A percentile compares a stretch with the other conserved stretches of the same genome.
phyloP scores from a whole-genome alignment of 495 filamentous ascomycete genomes.

The Penicillium daleae region DNA sequence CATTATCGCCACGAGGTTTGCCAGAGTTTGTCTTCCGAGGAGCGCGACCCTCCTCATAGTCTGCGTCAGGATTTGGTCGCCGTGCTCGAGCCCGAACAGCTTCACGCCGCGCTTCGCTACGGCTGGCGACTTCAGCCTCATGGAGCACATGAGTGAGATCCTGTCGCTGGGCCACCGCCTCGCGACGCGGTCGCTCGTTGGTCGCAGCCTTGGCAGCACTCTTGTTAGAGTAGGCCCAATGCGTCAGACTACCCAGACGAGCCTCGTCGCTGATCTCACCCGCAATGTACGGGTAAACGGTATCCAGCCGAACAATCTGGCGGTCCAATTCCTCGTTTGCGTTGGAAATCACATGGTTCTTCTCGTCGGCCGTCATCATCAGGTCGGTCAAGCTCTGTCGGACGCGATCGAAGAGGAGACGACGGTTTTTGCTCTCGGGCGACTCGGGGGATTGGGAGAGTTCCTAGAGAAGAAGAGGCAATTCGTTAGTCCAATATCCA shows the following conservation, averaged over 20 bases:
- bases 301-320: slow-evolving; percentile 81
- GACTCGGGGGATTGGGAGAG: slow-evolving; percentile 38
- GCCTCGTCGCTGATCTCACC: slow-evolving; percentile 92
- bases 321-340: slow-evolving; percentile 87
- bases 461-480: slow-evolving; percentile 27
- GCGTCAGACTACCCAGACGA: slow-evolving; percentile 83
- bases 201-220: slow-evolving; percentile 63
- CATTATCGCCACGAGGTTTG: slow-evolving; percentile 64
- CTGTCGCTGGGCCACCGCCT: slow-evolving; percentile 69
- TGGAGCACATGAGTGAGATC: slow-evolving; percentile 61
- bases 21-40: slow-evolving; percentile 60
- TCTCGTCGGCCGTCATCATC: slow-evolving; percentile 87
- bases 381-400: slow-evolving; percentile 70
- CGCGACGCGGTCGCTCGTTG: slow-evolving; percentile 73
- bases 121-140: slow-evolving; percentile 74
- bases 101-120: slow-evolving; percentile 82
- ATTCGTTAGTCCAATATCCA: slow-evolving; percentile 15
- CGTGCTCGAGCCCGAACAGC: slow-evolving; percentile 73
- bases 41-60: slow-evolving; percentile 69
- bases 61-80: slow-evolving; percentile 71
- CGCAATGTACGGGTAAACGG: slow-evolving; percentile 80
- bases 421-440: slow-evolving; percentile 52
- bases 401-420: slow-evolving; percentile 67
- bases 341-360: slow-evolving; percentile 90
- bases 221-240: slow-evolving; percentile 96